Percentiles rank a stretch among this genome's conserved stretches.
Conservation (phyloP, 176 grass and related monocot species). For the Triticum monococcum region DNA sequence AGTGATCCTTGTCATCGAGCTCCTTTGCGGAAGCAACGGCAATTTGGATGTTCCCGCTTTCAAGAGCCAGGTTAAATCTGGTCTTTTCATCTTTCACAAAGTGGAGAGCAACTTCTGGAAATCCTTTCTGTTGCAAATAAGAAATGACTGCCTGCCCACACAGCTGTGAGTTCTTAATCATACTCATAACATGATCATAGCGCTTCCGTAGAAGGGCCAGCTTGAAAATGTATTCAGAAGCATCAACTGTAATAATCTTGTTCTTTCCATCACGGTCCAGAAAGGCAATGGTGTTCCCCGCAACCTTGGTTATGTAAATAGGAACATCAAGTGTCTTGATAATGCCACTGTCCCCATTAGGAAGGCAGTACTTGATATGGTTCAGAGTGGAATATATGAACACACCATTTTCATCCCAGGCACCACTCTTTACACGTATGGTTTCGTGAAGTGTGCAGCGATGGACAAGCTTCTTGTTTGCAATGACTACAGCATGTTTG, state of each 20-base stretch:
- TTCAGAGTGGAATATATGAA: conserved; percentile 78
- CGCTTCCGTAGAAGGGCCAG: conserved; percentile 60
- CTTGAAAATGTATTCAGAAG: conserved; percentile 88
- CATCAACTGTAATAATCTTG: conserved; percentile 61
- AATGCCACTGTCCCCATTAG: conserved; percentile 78
- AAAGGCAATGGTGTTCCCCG: conserved; percentile 53
- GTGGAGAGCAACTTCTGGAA: conserved; percentile 87
- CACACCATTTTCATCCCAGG: conserved; percentile 84
- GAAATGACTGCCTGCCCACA: conserved; percentile 79
- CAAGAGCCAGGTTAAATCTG: conserved; percentile 84
- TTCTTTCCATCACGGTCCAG: conserved; percentile 83
- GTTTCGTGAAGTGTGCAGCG: conserved; percentile 71
- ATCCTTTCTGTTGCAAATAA: conserved; percentile 83
- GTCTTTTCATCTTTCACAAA: conserved; percentile 89
- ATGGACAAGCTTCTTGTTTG: conserved; percentile 71
- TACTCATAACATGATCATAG: conserved; percentile 78
- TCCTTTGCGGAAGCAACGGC: conserved; percentile 95
- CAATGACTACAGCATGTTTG: conserved; percentile 75
- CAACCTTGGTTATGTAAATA: conserved; percentile 80
- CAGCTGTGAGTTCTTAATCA: conserved; percentile 75
- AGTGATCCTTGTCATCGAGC: conserved; percentile 93
- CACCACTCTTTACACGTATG: conserved; percentile 79
- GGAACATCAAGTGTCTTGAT: conserved; percentile 72
- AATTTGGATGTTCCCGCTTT: conserved; percentile 96
- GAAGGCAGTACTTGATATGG: conserved; percentile 85